phyloP scores from a whole-genome alignment of 495 filamentous ascomycete genomes.

The Hyaloscypha variabilis region DNA sequence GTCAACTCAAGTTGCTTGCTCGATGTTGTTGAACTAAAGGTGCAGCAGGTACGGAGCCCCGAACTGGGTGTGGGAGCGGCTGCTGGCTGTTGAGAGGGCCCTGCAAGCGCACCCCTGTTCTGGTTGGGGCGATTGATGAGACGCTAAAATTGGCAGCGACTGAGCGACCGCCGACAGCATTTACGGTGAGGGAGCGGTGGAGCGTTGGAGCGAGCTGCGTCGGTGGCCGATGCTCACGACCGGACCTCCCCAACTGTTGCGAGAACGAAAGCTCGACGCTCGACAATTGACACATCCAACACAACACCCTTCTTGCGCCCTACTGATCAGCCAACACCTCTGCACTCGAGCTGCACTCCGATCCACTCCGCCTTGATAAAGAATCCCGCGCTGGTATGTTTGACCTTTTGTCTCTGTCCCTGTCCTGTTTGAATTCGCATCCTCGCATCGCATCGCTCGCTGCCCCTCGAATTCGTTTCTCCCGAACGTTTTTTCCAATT shows the following conservation, averaged over 20 bases:
- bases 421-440: not conserved
- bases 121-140: not conserved
- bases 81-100: not conserved
- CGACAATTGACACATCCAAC: not conserved
- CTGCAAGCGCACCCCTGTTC: not conserved
- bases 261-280: not conserved
- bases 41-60: not conserved
- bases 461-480: conserved; percentile 4
- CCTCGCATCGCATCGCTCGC: conserved; percentile 17
- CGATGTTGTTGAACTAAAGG: not conserved
- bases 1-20: not conserved
- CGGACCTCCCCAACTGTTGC: not conserved
- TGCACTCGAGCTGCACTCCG: not conserved
- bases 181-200: not conserved
- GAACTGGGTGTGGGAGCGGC: not conserved
- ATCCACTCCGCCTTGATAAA: conserved; percentile 8
- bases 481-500: not conserved
- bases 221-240: not conserved
- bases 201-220: not conserved
- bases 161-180: no score
- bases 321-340: conserved; percentile 9
- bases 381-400: conserved; percentile 14
- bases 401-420: not conserved
- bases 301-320: not conserved
- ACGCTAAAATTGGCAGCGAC: not conserved